phyloP scores from a whole-genome alignment of 495 filamentous ascomycete species.

The Filosporella fistucella region DNA sequence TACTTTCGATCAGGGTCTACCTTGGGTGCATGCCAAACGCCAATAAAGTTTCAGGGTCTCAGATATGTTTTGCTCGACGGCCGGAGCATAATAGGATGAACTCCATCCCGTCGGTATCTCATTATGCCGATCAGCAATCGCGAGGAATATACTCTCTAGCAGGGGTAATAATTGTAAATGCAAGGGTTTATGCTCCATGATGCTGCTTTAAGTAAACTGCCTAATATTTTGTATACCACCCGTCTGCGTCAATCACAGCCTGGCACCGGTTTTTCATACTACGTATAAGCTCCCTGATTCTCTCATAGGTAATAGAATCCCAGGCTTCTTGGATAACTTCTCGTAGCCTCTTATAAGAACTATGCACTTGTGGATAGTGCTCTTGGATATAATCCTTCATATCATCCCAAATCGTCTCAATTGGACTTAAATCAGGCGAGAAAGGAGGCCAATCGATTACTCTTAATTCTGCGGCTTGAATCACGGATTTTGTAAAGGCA shows the following conservation, averaged over 20 bases:
- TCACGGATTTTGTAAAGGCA: not conserved
- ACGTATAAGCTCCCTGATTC: conserved; percentile 1
- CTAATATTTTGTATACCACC: conserved; percentile 11
- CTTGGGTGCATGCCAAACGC: no score
- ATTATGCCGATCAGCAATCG: no score
- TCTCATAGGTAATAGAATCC: conserved; percentile 7
- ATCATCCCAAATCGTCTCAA: conserved; percentile 17
- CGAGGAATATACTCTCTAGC: no score
- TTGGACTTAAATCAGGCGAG: conserved; percentile 24
- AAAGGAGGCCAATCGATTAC: conserved; percentile 22
- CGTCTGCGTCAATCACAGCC: conserved; percentile 11
- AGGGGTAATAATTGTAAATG: no score
- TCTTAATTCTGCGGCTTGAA: not conserved
- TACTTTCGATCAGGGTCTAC: no score
- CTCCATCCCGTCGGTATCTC: no score
- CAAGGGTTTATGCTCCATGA: no score
- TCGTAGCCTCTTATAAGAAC: conserved; percentile 6
- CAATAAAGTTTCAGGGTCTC: no score
- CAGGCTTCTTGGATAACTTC: conserved; percentile 9
- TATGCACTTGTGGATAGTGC: conserved; percentile 1
- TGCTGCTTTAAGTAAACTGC: no score
- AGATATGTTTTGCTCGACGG: no score
- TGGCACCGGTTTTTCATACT: conserved; percentile 9
- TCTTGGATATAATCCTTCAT: conserved; percentile 17
- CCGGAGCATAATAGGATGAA: no score